These are phyloP conservation scores for Penicillium glabrum DNA, from an alignment of 2,329 filamentous ascomycete genomes.

Conservation along the genomic window DNA sequence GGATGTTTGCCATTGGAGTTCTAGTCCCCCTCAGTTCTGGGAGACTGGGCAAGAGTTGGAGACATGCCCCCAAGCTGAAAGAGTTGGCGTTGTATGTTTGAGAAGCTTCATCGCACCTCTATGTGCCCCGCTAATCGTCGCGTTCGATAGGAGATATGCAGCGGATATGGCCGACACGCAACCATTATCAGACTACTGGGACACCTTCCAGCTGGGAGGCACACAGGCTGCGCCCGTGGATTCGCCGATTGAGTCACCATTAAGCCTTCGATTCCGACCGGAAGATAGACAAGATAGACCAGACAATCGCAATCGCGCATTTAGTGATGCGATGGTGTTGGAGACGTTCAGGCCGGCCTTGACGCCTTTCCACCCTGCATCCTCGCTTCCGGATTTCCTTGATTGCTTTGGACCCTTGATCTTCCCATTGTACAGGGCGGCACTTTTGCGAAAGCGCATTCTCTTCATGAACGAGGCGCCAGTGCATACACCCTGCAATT, in stretches of 20 bases:
- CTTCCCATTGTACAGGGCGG: constrained; percentile 86
- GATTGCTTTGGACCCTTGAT: constrained; percentile 86
- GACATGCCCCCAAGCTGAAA: constrained; percentile 75
- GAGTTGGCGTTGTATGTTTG: constrained; percentile 65
- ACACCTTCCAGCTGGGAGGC: constrained; percentile 43
- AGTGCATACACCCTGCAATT: constrained; percentile 82
- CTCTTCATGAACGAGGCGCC: constrained; percentile 83
- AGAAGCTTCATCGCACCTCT: background rate
- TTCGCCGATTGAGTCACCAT: constrained; percentile 55
- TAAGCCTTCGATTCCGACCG: constrained; percentile 53
- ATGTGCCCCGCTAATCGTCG: background rate
- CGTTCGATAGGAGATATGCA: constrained; percentile 53
- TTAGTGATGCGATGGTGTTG: constrained; percentile 44
- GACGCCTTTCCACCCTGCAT: constrained; percentile 79
- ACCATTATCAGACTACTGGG: constrained; percentile 79
- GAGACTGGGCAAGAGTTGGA: constrained; percentile 83
- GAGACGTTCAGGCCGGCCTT: constrained; percentile 57
- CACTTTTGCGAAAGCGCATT: constrained; percentile 82
- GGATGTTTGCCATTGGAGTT: constrained; percentile 88
- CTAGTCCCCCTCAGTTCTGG: constrained; percentile 84
- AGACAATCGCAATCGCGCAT: constrained; percentile 36
- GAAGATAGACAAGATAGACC: constrained; percentile 49
- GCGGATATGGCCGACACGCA: constrained; percentile 63
- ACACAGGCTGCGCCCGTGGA: constrained; percentile 41
- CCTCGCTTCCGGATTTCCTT: constrained; percentile 74